These are phyloP conservation scores for Phaffomyces antillensis DNA, from an alignment of 805 yeast genomes.

Conservation along the genomic window DNA sequence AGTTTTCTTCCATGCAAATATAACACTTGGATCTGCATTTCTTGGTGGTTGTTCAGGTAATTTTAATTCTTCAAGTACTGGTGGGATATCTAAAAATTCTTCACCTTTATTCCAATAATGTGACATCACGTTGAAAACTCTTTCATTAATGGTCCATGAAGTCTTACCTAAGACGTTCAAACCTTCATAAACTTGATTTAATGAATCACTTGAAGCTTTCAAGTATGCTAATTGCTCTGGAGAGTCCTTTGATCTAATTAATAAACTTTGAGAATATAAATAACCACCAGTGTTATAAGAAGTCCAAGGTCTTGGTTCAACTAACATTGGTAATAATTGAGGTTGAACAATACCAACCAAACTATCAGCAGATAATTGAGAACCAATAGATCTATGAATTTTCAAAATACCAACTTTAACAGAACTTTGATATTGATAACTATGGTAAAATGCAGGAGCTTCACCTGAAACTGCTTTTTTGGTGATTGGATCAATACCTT, in stretches of 20 bases:
- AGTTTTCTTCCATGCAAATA: constrained; percentile 59
- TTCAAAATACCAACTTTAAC: constrained; percentile 75
- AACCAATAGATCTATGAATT: constrained; percentile 61
- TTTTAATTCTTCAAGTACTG: constrained; percentile 36
- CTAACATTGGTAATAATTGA: constrained; percentile 87
- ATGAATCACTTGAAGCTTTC: constrained; percentile 69
- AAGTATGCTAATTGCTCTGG: constrained; percentile 88
- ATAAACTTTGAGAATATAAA: constrained; percentile 48
- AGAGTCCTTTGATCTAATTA: constrained; percentile 75
- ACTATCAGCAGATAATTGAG: constrained; percentile 59
- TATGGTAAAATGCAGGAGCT: constrained; percentile 88
- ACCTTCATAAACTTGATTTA: constrained; percentile 69
- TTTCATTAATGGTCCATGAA: constrained; percentile 85
- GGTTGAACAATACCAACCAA: constrained; percentile 67
- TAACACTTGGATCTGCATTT: constrained; percentile 64
- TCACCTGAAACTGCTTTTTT: constrained; percentile 57
- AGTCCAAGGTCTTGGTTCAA: constrained; percentile 86
- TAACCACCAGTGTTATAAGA: constrained; percentile 83
- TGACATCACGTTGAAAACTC: constrained; percentile 59
- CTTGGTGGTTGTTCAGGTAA: constrained; percentile 53
- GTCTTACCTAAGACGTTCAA: constrained; percentile 81
- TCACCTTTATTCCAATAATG: constrained; percentile 85
- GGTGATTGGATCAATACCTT: constrained; percentile 75
- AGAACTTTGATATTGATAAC: constrained; percentile 76
- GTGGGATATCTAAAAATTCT: constrained; percentile 66